A percentile compares a stretch with the other conserved stretches of the same genome.
Conservation (phyloP, 768 basidiomycete species). For the Plicaturopsis crispa region DNA sequence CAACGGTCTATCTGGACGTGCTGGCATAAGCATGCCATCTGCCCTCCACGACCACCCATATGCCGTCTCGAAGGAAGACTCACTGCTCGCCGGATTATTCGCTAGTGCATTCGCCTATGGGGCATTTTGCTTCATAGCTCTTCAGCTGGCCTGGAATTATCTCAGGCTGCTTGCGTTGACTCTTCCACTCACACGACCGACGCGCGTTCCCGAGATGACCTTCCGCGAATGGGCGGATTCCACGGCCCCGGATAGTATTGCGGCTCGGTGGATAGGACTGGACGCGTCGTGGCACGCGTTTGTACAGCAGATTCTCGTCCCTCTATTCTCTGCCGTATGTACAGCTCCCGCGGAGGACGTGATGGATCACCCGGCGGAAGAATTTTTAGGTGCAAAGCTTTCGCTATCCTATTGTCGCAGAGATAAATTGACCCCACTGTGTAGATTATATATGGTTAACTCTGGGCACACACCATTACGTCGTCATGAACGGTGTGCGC, state of each 20-base stretch:
- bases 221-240: conserved; percentile 42
- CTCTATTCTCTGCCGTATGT: conserved; percentile 68
- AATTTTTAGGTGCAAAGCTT: conserved; percentile 52
- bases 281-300: conserved; percentile 49
- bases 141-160: conserved; percentile 39
- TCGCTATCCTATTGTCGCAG: background rate
- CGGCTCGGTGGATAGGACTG: conserved; percentile 35
- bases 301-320: conserved; percentile 44
- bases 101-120: conserved; percentile 21
- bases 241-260: conserved; percentile 30
- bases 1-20: conserved; percentile 50
- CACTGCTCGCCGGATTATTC: conserved; percentile 10
- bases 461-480: conserved; percentile 61
- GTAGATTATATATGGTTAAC: conserved; percentile 69
- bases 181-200: conserved; percentile 20
- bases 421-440: background rate
- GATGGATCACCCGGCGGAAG: conserved; percentile 49
- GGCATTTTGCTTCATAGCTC: conserved; percentile 33
- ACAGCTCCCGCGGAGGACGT: conserved; percentile 54
- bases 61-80: conserved; percentile 12
- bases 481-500: conserved; percentile 49
- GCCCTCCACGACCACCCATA: conserved; percentile 19
- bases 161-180: conserved; percentile 27
- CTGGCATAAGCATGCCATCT: conserved; percentile 46
- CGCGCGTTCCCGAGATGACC: conserved; percentile 22